Base-by-base conservation (phyloP, 352 stramenopile species). In the Phytopythium vexans region DNA sequence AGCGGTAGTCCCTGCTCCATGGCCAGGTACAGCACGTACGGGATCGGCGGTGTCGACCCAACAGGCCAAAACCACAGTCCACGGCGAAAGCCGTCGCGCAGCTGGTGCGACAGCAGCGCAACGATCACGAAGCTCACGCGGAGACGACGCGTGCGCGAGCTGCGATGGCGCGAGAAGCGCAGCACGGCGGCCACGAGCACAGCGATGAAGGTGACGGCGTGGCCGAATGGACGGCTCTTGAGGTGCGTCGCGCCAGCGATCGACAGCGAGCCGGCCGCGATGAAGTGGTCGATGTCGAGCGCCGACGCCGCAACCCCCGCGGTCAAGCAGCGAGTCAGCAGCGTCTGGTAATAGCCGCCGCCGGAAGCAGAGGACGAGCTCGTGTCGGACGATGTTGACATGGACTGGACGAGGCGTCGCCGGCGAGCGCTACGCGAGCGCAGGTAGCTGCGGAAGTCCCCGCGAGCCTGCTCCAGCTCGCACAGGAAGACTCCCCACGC, bases 281-380 rank as follows among this genome's bases (percentile, higher is more conserved):
- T 82, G 54, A 92, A 89, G 62, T 92, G 76, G 66, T 92, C 77
- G 31, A 88, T 50, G 42, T 89, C 81, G 3, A 92, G 62, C 21
- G 86, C 54, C 6, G 68, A 64, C 5, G 76, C 76, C 8, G 64
- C 70, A 15, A 82, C 34, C 0, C 54, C 66, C 1, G 73, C 77
- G 3, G 74, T 42, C 33, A 78, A 31, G 38, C 70, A 82, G n/a
- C 45, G 27, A 11, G 34, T n/a, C 0, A 51, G 7, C 11, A 51
- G 27, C 45, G 39, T 51, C 4, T 14, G 31, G 33, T 40, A 51
- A 15, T 41, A 39, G 14, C 15, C 11, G 14, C 15, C 11, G n/a
- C 41, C 31, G 3, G 41, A 27, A 3, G 16, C 4, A 7, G 6
- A 33, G n/a, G 14, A 37, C 14, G 54, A 53, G 15, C 54, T 51